These are phyloP conservation scores for Datisca glomerata DNA, from an alignment of 306 rosid species.

Conservation along the genomic window DNA sequence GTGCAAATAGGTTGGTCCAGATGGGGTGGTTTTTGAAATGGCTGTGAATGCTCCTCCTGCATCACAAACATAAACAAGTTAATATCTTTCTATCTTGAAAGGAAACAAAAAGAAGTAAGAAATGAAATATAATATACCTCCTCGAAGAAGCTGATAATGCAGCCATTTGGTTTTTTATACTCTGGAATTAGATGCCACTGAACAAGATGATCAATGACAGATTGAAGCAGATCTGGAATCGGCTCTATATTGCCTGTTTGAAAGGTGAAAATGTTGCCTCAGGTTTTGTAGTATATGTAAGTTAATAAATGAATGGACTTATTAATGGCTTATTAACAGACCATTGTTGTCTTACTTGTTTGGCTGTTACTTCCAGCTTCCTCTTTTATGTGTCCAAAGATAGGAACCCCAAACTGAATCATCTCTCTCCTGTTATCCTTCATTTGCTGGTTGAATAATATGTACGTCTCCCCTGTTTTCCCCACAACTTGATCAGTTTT, in stretches of 20 bases:
- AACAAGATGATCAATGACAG: constrained; percentile 74
- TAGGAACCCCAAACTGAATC: constrained; percentile 80
- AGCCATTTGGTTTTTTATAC: constrained; percentile 84
- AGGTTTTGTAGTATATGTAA: too few species aligned
- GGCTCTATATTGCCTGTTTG: constrained; percentile 68
- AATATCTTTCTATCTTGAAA: background rate
- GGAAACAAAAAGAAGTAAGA: background rate
- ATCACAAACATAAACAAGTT: background rate
- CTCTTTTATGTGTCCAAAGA: constrained; percentile 65
- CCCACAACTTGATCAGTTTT: constrained; percentile 8
- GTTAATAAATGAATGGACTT: too few species aligned
- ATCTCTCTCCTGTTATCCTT: constrained; percentile 84
- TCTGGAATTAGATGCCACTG: constrained; percentile 87
- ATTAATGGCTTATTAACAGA: background rate
- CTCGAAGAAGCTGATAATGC: constrained; percentile 74
- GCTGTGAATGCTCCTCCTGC: constrained; percentile 84
- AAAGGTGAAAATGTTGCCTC: too few species aligned
- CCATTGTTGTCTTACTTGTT: constrained; percentile 10
- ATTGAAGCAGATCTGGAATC: constrained; percentile 61
- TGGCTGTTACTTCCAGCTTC: constrained; percentile 36
- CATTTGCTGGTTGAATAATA: constrained; percentile 71
- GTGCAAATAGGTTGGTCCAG: constrained; percentile 82
- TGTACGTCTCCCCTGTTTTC: constrained; percentile 65
- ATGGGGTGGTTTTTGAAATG: constrained; percentile 91
- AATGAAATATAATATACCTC: constrained; percentile 38